Percentiles rank a stretch among this genome's conserved stretches.
These are phyloP conservation scores for Flaveria brownii DNA, from an alignment of 129 eudicot species.

Conservation along the genomic window DNA sequence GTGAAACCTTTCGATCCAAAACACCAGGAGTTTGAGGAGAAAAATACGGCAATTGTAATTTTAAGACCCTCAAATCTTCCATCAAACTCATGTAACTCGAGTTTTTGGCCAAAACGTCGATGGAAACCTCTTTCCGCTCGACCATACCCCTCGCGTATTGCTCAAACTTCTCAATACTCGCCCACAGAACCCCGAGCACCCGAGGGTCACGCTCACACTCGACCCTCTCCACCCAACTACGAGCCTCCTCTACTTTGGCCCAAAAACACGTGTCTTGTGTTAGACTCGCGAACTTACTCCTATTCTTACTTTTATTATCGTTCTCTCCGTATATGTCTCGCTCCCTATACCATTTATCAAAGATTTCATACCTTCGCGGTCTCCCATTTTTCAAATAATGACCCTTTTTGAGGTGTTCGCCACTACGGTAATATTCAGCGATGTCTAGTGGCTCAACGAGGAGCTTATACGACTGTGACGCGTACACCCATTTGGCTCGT, in stretches of 20 bases:
- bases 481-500: slow-evolving; percentile 67
- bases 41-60: slow-evolving; percentile 47
- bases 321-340: slow-evolving; percentile 37
- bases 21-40: slow-evolving; percentile 46
- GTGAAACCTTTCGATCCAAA: slow-evolving; percentile 47
- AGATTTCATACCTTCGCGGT: slow-evolving; percentile 51
- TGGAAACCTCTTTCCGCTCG: slow-evolving; percentile 69
- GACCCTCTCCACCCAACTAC: slow-evolving; percentile 48
- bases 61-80: slow-evolving; percentile 55
- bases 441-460: slow-evolving; percentile 93
- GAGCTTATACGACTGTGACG: slow-evolving; percentile 77
- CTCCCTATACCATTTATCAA: slow-evolving; percentile 82
- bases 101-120: slow-evolving; percentile 70
- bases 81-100: slow-evolving; percentile 71
- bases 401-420: slow-evolving; percentile 51
- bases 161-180: slow-evolving; percentile 52
- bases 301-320: background rate
- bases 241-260: slow-evolving; percentile 83
- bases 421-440: slow-evolving; percentile 78
- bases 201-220: slow-evolving; percentile 49
- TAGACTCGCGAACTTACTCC: slow-evolving; percentile 58
- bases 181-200: slow-evolving; percentile 37
- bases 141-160: slow-evolving; percentile 53
- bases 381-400: slow-evolving; percentile 75
- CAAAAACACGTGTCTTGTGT: slow-evolving; percentile 85